Evolutionary conservation across 192 early-diverging fungal species (phyloP).

Genomic region (Borealophlyctis nickersoniae): DNA sequence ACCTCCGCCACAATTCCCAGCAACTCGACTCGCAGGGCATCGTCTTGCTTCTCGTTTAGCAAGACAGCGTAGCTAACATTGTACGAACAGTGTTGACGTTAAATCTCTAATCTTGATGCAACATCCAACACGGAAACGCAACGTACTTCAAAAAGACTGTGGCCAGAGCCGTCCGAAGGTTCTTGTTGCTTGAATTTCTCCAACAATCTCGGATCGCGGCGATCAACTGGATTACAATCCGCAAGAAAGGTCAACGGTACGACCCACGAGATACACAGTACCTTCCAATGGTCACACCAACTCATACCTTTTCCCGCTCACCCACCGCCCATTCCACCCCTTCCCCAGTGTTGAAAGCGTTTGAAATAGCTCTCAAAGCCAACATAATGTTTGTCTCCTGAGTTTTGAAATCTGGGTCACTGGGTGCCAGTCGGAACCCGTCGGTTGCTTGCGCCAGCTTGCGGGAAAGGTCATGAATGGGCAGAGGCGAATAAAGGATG

Average conservation of each 20-base stretch:
- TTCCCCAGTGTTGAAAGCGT: constrained; percentile 59
- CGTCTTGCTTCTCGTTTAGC: constrained; percentile 41
- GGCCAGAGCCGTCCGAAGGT: constrained; percentile 40
- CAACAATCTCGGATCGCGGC: constrained; percentile 14
- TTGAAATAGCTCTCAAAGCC: constrained; percentile 65
- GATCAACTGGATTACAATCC: background rate
- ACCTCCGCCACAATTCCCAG: constrained; percentile 48
- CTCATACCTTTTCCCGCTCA: constrained; percentile 25
- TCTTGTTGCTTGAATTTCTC: constrained; percentile 34
- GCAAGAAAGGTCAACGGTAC: background rate
- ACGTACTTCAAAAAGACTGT: constrained; percentile 45
- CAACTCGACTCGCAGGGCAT: constrained; percentile 46
- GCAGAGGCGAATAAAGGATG: constrained; percentile 47
- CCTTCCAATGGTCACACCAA: background rate
- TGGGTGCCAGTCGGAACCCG: no score
- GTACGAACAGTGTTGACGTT: no score
- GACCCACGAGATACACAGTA: background rate
- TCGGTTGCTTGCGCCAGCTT: constrained; percentile 14
- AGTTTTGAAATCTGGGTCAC: no score
- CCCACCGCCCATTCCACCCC: constrained; percentile 43
- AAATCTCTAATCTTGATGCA: no score
- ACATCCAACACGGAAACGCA: no score
- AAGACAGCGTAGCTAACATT: constrained; percentile 45
- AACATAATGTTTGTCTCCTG: constrained; percentile 78
- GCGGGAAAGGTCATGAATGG: constrained; percentile 7